Percentiles rank a stretch among this genome's conserved stretches.
Evolutionary conservation across 2,329 filamentous ascomycete genomes (phyloP).

Genomic region (Pseudogymnoascus sp.): DNA sequence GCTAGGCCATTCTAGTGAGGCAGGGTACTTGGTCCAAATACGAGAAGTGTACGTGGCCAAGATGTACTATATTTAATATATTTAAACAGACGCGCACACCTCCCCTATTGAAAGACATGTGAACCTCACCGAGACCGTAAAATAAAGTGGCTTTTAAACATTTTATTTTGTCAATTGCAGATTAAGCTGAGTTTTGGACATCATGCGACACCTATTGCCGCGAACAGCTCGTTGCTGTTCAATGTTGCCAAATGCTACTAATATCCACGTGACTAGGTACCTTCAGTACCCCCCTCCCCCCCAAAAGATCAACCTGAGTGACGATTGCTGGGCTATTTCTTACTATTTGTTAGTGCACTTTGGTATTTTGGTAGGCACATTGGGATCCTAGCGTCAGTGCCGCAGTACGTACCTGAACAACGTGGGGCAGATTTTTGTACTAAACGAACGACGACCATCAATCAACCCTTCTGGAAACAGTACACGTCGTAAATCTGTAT

Average conservation of each 20-base stretch:
- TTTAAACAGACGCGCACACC: not conserved
- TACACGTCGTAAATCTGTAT: conserved; percentile 2
- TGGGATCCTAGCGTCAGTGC: not conserved
- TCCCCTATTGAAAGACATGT: not conserved
- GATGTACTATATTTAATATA: not conserved
- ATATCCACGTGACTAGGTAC: not conserved
- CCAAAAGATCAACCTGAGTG: not conserved
- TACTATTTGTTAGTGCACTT: not conserved
- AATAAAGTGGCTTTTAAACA: not conserved
- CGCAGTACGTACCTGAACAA: conserved; percentile 3
- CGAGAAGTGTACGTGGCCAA: not conserved
- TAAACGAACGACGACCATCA: conserved; percentile 6
- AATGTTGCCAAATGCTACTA: not conserved
- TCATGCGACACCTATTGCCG: not conserved
- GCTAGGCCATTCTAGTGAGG: not conserved
- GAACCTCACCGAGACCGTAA: not conserved
- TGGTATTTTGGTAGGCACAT: not conserved
- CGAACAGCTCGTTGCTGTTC: not conserved
- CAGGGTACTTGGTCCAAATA: not conserved
- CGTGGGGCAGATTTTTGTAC: conserved; percentile 2
- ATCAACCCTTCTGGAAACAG: conserved; percentile 4
- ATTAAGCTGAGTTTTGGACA: not conserved
- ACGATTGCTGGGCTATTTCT: not conserved
- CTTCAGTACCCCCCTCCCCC: not conserved
- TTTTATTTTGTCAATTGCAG: not conserved